Evolutionary conservation across 495 filamentous ascomycete species (phyloP).

Genomic region (Aspergillus hancockii): DNA sequence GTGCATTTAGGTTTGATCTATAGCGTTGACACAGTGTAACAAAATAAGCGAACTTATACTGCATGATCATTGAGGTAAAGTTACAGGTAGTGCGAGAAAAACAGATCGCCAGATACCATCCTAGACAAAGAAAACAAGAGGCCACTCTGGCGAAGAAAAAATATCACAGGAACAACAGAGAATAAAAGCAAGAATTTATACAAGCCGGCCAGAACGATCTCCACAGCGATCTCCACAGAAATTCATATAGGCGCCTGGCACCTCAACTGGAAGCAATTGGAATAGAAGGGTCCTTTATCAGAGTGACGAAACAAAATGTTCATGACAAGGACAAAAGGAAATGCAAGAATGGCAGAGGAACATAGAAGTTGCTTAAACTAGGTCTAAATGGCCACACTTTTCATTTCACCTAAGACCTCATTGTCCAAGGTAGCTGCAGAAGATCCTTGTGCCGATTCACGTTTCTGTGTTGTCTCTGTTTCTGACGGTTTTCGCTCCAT

Average conservation of each 20-base stretch:
- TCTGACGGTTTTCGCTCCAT: conserved; percentile 27
- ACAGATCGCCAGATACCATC: conserved; percentile 14
- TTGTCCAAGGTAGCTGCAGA: conserved; percentile 33
- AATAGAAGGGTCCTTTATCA: conserved; percentile 8
- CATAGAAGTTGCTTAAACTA: neutral
- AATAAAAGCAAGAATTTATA: conserved; percentile 25
- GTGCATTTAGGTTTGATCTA: neutral
- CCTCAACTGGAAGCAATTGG: conserved; percentile 3
- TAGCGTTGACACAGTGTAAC: neutral
- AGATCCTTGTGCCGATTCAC: conserved; percentile 29
- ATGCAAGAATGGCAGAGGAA: neutral
- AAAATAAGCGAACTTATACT: conserved; percentile 28
- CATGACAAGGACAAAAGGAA: conserved; percentile 19
- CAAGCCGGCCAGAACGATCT: conserved; percentile 21
- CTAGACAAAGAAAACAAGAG: conserved; percentile 19
- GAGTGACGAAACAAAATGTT: conserved; percentile 23
- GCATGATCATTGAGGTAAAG: conserved; percentile 39
- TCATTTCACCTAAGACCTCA: conserved; percentile 55
- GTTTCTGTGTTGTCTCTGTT: conserved; percentile 34
- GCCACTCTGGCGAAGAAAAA: conserved; percentile 3
- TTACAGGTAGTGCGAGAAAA: conserved; percentile 30
- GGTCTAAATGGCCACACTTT: conserved; percentile 55
- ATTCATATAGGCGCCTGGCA: conserved; percentile 11
- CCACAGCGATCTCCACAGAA: conserved; percentile 20
- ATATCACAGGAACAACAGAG: conserved; percentile 5